Base-by-base conservation (phyloP, 129 eudicot genomes). In the Rutidosis leptorrhynchoides region DNA sequence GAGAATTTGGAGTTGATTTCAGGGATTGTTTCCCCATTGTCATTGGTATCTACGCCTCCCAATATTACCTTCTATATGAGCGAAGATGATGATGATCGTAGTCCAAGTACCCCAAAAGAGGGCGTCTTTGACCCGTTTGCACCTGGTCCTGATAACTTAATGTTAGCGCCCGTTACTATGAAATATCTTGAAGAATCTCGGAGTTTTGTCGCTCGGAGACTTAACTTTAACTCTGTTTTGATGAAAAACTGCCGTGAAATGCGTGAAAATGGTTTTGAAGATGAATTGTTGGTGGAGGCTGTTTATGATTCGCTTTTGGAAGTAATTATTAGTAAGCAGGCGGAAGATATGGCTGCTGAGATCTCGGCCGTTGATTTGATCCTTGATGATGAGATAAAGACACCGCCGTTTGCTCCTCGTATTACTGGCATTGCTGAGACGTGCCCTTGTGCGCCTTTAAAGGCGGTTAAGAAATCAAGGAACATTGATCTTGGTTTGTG, bases 121-220 rank as follows among this genome's bases (percentile, higher is more conserved):
- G 63, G 76, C n/a, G 74, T 72, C 5, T 89, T 89, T 74, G 82
- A 89, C 79, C 85, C 94, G 5, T 85, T 89, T 85, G 94, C 94
- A 42, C 94, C 94, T 45, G 90, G 84, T n/a, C 77, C 82, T 0
- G 82, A 79, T 14, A 58, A 69, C 58, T 21, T 83, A 45, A 52
- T 77, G 80, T 76, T 71, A 17, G 94, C 90, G 21, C 90, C 96
- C 14, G 33, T 40, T 65, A 45, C 79, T 24, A 65, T 61, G 62
- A 85, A 83, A 63, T 54, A 27, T 61, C 26, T 58, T 19, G 67
- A 77, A 58, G 84, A 79, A 63, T 65, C 83, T 11, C 52, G 63
- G 45, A 57, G 37, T 26, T 61, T n/a, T 58, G 88, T 78, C 28
- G 83, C 78, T 8, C 79, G 90, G 15, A 55, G 71, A 24, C 85